Conservation (phyloP, 106 monocot genomes). For the Chionographis japonica region DNA sequence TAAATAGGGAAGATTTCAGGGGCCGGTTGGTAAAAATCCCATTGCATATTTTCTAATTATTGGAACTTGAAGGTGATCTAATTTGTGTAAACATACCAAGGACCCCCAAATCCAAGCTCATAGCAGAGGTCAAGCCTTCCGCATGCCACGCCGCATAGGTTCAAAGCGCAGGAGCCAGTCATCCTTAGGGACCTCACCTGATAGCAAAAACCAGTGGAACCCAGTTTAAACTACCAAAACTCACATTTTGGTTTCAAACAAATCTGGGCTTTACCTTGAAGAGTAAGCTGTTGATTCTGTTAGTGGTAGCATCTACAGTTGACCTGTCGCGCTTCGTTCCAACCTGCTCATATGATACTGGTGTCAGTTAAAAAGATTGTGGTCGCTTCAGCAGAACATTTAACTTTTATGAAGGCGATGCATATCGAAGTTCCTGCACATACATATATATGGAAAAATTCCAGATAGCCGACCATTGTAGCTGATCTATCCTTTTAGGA, state of each 20-base stretch:
- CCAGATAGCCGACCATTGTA: no score
- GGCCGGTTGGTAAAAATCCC: no score
- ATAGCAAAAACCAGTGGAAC: constrained; percentile 1
- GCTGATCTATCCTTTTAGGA: no score
- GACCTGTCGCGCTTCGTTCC: constrained; percentile 38
- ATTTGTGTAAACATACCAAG: constrained; percentile 19
- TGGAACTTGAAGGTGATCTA: no score
- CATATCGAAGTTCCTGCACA: no score
- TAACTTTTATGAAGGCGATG: no score
- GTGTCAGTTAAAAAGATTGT: background rate
- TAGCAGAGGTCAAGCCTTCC: constrained; percentile 38
- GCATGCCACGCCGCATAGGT: background rate
- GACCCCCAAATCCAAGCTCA: constrained; percentile 45
- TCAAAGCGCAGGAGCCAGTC: background rate
- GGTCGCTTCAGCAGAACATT: no score
- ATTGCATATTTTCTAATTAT: no score
- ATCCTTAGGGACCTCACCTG: constrained; percentile 61
- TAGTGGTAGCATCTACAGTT: constrained; percentile 33
- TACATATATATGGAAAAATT: no score
- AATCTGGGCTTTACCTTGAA: constrained; percentile 23
- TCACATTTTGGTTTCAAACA: no score
- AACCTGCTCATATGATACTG: constrained; percentile 14
- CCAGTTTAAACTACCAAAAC: no score
- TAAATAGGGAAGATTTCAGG: no score
- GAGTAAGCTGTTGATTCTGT: constrained; percentile 36